Conservation (phyloP, 805 yeast species). For the Candida maltosa region DNA sequence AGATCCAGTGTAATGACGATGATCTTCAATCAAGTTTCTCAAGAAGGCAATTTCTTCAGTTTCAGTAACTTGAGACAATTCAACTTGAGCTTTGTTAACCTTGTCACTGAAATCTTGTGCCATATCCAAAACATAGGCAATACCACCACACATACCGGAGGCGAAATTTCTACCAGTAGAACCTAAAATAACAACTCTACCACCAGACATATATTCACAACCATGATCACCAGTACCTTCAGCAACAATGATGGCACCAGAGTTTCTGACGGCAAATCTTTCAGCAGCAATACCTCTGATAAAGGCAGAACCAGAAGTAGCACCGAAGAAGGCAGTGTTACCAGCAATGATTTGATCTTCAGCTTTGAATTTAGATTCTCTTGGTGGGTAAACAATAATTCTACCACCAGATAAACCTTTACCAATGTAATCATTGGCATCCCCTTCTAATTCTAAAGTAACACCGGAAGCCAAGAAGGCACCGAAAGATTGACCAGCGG, state of each 20-base stretch:
- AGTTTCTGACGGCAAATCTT: slow-evolving; percentile 96
- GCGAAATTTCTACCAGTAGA: slow-evolving; percentile 89
- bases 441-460: slow-evolving; percentile 94
- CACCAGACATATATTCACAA: slow-evolving; percentile 99
- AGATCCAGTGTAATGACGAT: slow-evolving; percentile 90
- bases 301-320: slow-evolving; percentile 91
- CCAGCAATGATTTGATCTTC: slow-evolving; percentile 96
- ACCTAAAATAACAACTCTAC: slow-evolving; percentile 92
- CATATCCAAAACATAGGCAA: slow-evolving; percentile 92
- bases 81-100: slow-evolving; percentile 81
- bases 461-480: slow-evolving; percentile 96
- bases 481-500: slow-evolving; percentile 98
- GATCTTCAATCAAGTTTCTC: slow-evolving; percentile 91
- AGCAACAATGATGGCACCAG: slow-evolving; percentile 95
- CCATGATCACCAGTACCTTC: slow-evolving; percentile 99
- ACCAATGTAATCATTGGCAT: slow-evolving; percentile 96
- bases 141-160: slow-evolving; percentile 99
- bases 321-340: slow-evolving; percentile 97
- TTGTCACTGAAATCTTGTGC: slow-evolving; percentile 81
- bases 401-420: slow-evolving; percentile 97
- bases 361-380: slow-evolving; percentile 77
- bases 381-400: slow-evolving; percentile 87
- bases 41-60: slow-evolving; percentile 92
- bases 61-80: slow-evolving; percentile 69
- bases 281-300: slow-evolving; percentile 98